These are phyloP conservation scores for Penicillium bialowiezense DNA, from an alignment of 495 filamentous ascomycete species.

Conservation along the genomic window DNA sequence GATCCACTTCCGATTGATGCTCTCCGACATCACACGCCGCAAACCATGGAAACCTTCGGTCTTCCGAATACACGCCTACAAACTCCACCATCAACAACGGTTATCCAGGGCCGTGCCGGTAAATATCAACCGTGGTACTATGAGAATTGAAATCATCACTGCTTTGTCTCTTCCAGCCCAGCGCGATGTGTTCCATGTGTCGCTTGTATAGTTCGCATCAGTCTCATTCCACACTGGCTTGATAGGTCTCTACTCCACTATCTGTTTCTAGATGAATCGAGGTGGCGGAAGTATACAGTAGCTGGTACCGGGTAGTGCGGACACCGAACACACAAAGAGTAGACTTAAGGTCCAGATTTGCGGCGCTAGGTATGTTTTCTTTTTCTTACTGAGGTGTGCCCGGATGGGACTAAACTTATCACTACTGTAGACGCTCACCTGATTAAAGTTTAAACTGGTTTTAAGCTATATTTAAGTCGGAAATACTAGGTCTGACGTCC, in stretches of 20 bases:
- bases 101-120: constrained; percentile 28
- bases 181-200: neutral
- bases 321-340: constrained; percentile 17
- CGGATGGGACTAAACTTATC: neutral
- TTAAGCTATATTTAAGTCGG: no score
- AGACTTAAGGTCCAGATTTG: neutral
- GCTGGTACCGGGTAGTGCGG: constrained; percentile 20
- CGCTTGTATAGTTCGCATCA: neutral
- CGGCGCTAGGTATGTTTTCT: neutral
- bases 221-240: constrained; percentile 18
- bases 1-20: constrained; percentile 5
- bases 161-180: neutral
- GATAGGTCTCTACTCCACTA: constrained; percentile 20
- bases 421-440: no score
- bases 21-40: neutral
- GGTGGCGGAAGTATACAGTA: neutral
- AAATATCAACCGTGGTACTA: constrained; percentile 20
- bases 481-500: no score
- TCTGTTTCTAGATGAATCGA: constrained; percentile 18
- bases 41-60: constrained; percentile 16
- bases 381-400: neutral
- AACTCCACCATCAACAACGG: constrained; percentile 26
- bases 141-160: neutral
- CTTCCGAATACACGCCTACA: constrained; percentile 10
- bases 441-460: no score